Conservation (phyloP, 2,329 filamentous ascomycete species). For the Fusarium transvaalense region DNA sequence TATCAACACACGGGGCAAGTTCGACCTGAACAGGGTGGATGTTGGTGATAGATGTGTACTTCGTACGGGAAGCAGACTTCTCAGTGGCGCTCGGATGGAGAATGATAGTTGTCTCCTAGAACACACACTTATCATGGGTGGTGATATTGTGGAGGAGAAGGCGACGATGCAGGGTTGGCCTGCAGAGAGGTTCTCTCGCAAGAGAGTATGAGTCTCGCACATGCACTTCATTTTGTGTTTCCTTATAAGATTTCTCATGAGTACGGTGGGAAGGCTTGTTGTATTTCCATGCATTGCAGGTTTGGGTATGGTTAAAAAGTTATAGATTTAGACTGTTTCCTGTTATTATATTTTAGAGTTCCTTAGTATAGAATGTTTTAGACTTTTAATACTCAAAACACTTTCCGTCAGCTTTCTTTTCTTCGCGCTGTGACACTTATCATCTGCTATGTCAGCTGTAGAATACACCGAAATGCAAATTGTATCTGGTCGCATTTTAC, state of each 20-base stretch:
- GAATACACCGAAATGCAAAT: neutral
- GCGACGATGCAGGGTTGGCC: conserved; percentile 24
- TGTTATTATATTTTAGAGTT: neutral
- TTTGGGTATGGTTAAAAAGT: neutral
- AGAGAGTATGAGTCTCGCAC: neutral
- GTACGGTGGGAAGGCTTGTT: neutral
- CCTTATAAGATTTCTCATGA: neutral
- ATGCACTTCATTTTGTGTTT: neutral
- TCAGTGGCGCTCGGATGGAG: conserved; percentile 20
- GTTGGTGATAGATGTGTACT: conserved; percentile 13
- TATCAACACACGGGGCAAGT: conserved; percentile 22
- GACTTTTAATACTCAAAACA: neutral
- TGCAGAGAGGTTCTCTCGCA: conserved; percentile 7
- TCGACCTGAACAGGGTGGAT: conserved; percentile 13
- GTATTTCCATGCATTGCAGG: neutral
- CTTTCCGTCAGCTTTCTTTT: rapidly evolving
- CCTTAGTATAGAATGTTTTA: neutral
- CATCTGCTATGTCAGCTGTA: neutral
- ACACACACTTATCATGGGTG: conserved; percentile 23
- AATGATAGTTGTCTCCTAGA: conserved; percentile 20
- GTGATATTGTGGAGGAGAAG: conserved; percentile 14
- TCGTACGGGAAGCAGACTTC: conserved; percentile 7
- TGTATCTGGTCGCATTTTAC: too few species aligned
- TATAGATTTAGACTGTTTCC: neutral
- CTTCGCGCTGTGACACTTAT: neutral